These are phyloP conservation scores for Alternaria triticimaculans DNA, from an alignment of 2,329 filamentous ascomycete species.

Conservation along the genomic window DNA sequence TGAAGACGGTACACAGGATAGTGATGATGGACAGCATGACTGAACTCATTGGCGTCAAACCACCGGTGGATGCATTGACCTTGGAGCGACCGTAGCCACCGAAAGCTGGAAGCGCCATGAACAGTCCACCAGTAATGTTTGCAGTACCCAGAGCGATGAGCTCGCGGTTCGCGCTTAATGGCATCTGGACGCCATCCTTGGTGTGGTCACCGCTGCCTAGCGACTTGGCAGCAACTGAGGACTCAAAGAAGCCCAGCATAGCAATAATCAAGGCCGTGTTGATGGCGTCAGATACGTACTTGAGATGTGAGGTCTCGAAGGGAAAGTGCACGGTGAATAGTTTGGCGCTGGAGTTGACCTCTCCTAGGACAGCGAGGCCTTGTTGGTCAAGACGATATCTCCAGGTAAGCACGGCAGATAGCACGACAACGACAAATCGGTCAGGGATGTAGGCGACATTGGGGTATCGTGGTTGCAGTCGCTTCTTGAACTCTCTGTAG, in stretches of 20 bases:
- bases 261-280: conserved; percentile 92
- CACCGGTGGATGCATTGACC: conserved; percentile 90
- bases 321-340: conserved; percentile 87
- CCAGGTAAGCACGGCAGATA: conserved; percentile 82
- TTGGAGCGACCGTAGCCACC: conserved; percentile 96
- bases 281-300: conserved; percentile 84
- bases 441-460: conserved; percentile 89
- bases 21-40: conserved; percentile 85
- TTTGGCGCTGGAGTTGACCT: conserved; percentile 74
- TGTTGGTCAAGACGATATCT: conserved; percentile 76
- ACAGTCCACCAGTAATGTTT: conserved; percentile 89
- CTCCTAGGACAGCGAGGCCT: conserved; percentile 83
- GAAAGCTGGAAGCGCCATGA: conserved; percentile 92
- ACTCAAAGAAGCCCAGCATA: conserved; percentile 97
- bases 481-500: conserved; percentile 77
- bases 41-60: conserved; percentile 91
- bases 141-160: conserved; percentile 89
- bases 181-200: conserved; percentile 75
- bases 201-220: conserved; percentile 61
- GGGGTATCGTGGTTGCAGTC: conserved; percentile 78
- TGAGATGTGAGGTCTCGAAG: conserved; percentile 76
- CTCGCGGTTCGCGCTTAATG: conserved; percentile 88
- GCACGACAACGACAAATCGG: conserved; percentile 84
- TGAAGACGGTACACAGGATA: conserved; percentile 77
- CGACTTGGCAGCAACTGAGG: conserved; percentile 92